phyloP scores from a whole-genome alignment of 768 basidiomycete genomes.

The Lactifluus piperatus region DNA sequence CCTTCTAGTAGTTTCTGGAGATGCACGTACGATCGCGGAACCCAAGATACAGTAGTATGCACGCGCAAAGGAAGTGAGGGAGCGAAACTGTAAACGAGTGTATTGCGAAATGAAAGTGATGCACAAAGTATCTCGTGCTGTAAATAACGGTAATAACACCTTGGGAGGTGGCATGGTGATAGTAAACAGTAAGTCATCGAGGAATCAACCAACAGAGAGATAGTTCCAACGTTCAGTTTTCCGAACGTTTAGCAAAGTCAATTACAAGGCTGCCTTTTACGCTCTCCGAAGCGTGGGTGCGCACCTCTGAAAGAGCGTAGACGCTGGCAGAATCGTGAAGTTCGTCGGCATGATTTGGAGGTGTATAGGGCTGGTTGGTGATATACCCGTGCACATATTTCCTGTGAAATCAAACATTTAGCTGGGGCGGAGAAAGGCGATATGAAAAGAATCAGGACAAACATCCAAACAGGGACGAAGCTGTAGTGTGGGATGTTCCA shows the following conservation, averaged over 20 bases:
- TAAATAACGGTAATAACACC: background rate
- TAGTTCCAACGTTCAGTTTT: background rate
- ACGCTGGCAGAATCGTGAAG: background rate
- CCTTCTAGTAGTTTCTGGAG: background rate
- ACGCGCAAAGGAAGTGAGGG: background rate
- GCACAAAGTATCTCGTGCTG: background rate
- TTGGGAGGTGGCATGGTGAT: background rate
- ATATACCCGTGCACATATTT: background rate
- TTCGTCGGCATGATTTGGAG: background rate
- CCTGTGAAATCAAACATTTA: background rate
- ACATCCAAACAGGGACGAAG: slow-evolving; percentile 64
- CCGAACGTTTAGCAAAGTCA: background rate
- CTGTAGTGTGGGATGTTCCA: slow-evolving; percentile 69
- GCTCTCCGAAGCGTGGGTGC: background rate
- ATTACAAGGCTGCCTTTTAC: background rate
- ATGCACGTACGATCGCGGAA: background rate
- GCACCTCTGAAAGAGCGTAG: background rate
- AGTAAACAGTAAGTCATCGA: background rate
- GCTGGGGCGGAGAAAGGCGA: background rate
- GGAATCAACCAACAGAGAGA: background rate
- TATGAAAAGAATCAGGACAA: background rate
- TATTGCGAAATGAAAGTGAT: background rate
- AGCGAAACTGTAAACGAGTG: background rate
- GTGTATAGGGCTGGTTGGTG: background rate
- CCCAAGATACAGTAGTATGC: background rate